phyloP scores from a whole-genome alignment of 2,329 filamentous ascomycete genomes.

The Aspergillus hiratsukae region DNA sequence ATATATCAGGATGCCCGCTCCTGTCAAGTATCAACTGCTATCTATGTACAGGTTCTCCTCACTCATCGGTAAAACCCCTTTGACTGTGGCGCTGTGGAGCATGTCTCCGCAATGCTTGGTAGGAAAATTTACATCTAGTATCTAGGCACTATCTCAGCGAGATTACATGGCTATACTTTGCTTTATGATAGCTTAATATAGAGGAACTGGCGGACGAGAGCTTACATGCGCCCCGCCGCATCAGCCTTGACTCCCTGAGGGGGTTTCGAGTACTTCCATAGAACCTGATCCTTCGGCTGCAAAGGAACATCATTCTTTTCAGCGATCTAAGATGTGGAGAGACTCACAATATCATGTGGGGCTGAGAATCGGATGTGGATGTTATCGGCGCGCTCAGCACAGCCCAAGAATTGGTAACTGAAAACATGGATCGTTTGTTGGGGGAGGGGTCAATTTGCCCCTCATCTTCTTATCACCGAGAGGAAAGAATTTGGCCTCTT shows the following conservation, averaged over 20 bases:
- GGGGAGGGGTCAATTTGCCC: not conserved
- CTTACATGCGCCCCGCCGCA: too few relatives aligned
- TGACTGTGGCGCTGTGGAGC: not conserved
- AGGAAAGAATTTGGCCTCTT: not conserved
- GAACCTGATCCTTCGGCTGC: not conserved
- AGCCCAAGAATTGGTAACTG: not conserved
- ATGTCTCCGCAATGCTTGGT: not conserved
- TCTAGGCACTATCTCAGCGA: not conserved
- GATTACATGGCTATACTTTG: not conserved
- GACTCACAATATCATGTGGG: conserved; percentile 3
- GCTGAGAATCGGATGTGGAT: conserved; percentile 1
- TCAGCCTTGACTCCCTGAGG: not conserved
- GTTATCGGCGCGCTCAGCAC: not conserved
- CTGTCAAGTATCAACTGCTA: too few relatives aligned
- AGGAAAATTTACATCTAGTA: not conserved
- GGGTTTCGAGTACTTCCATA: not conserved
- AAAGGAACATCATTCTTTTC: not conserved
- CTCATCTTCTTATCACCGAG: not conserved
- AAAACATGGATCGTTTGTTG: not conserved
- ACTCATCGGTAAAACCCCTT: not conserved
- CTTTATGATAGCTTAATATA: not conserved
- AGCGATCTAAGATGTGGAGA: conserved; percentile 1
- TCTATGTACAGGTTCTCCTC: not conserved
- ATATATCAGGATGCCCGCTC: not conserved
- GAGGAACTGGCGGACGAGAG: not conserved